Evolutionary conservation across 2,329 filamentous ascomycete species (phyloP).

Genomic region (Pseudogymnoascus sp.): DNA sequence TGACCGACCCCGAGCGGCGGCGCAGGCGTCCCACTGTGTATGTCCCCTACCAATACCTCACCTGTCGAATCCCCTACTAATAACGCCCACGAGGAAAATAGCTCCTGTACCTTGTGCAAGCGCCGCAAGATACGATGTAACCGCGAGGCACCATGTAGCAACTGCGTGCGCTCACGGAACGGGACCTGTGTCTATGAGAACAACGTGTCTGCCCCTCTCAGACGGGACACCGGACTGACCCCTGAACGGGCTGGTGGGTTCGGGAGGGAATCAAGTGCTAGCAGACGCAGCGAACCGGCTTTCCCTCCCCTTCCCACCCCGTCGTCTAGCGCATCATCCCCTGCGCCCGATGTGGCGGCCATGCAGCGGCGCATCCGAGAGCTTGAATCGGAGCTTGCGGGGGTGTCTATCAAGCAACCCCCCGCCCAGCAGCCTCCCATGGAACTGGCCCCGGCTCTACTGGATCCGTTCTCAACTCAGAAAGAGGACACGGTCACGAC

Average conservation of each 20-base stretch:
- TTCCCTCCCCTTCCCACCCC: not conserved
- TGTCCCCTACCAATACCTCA: slow-evolving; percentile 18
- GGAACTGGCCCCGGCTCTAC: not conserved
- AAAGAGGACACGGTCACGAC: slow-evolving; percentile 34
- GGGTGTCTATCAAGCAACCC: slow-evolving; percentile 21
- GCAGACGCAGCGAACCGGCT: not conserved
- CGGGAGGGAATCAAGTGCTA: not conserved
- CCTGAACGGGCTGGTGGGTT: not conserved
- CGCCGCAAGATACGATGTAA: slow-evolving; percentile 58
- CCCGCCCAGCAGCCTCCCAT: slow-evolving; percentile 1
- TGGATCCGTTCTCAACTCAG: slow-evolving; percentile 18
- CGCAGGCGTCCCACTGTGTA: slow-evolving; percentile 42
- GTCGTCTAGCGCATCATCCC: slow-evolving; percentile 11
- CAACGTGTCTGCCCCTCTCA: slow-evolving; percentile 20
- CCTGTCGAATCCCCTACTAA: slow-evolving; percentile 11
- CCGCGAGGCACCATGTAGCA: slow-evolving; percentile 51
- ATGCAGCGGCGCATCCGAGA: slow-evolving; percentile 37
- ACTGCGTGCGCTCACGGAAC: slow-evolving; percentile 52
- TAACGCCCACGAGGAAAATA: slow-evolving; percentile 32
- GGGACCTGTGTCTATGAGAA: slow-evolving; percentile 47
- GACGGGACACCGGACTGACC: slow-evolving; percentile 13
- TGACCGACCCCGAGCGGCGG: slow-evolving; percentile 30
- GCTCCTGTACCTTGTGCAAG: slow-evolving; percentile 52
- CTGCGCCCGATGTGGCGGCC: slow-evolving; percentile 32
- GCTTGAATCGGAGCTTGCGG: slow-evolving; percentile 40